These are phyloP conservation scores for Salinomyces thailandicus DNA, from an alignment of 2,329 filamentous ascomycete species.

Conservation along the genomic window DNA sequence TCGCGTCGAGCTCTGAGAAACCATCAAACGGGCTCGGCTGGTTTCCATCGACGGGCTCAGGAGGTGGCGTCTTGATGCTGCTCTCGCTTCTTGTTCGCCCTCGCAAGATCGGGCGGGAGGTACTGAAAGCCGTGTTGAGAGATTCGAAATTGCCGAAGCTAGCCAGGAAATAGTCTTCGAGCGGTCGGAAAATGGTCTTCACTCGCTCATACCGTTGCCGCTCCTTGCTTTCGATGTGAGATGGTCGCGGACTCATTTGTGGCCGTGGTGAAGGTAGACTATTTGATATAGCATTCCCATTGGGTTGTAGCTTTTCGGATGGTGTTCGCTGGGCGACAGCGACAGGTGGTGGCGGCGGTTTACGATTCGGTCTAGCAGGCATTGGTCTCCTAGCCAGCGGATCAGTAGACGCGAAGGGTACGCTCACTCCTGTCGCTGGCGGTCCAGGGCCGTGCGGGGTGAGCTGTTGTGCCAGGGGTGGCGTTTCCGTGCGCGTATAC, in stretches of 20 bases:
- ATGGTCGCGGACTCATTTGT: slow-evolving; percentile 16
- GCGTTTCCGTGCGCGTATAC: slow-evolving; percentile 15
- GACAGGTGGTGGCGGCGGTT: slow-evolving; percentile 25
- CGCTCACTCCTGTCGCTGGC: slow-evolving; percentile 3
- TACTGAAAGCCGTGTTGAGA: slow-evolving; percentile 67
- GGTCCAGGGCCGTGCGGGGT: slow-evolving; percentile 5
- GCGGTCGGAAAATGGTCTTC: slow-evolving; percentile 57
- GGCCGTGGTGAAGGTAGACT: slow-evolving; percentile 15
- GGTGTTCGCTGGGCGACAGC: slow-evolving; percentile 11
- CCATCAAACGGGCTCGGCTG: slow-evolving; percentile 29
- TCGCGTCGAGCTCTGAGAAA: slow-evolving; percentile 59
- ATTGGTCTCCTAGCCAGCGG: slow-evolving; percentile 16
- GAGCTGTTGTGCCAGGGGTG: slow-evolving; percentile 10
- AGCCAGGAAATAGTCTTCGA: slow-evolving; percentile 66
- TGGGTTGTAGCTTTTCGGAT: slow-evolving; percentile 14
- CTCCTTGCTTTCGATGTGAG: slow-evolving; percentile 18
- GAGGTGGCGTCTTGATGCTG: slow-evolving; percentile 27
- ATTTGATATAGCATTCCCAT: slow-evolving; percentile 10
- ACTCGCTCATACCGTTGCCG: slow-evolving; percentile 27
- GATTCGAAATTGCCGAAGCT: slow-evolving; percentile 60
- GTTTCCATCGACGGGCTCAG: slow-evolving; percentile 20
- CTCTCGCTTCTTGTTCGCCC: slow-evolving; percentile 36
- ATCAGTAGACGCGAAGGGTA: not conserved
- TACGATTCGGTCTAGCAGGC: slow-evolving; percentile 20
- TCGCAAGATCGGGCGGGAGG: slow-evolving; percentile 30